A percentile compares a stretch with the other conserved stretches of the same genome.
Conservation (phyloP, 2,329 filamentous ascomycete species). For the Fusarium staphyleae region DNA sequence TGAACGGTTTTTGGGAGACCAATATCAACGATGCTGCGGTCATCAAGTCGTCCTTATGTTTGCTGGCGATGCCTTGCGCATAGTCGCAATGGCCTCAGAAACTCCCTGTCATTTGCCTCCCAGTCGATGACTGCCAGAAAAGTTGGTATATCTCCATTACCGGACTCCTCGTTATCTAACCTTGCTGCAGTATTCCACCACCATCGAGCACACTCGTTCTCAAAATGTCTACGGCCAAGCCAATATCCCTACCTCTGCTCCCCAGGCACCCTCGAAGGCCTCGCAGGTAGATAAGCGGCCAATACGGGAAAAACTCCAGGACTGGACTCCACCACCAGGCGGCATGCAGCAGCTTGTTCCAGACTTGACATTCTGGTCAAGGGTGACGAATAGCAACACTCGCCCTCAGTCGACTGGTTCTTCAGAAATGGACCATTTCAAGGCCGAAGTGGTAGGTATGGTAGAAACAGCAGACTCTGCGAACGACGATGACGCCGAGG, state of each 20-base stretch:
- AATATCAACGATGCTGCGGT: slow-evolving; percentile 43
- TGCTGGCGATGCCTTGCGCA: slow-evolving; percentile 46
- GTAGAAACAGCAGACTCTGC: slow-evolving; percentile 37
- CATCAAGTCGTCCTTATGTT: slow-evolving; percentile 42
- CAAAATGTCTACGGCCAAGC: slow-evolving; percentile 13
- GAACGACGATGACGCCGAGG: slow-evolving; percentile 41
- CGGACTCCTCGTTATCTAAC: slow-evolving; percentile 11
- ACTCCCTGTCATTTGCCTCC: slow-evolving; percentile 2
- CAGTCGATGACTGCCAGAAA: slow-evolving; percentile 13
- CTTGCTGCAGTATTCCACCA: slow-evolving; percentile 19
- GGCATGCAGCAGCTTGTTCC: slow-evolving; percentile 19
- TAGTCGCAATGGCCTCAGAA: slow-evolving; percentile 13
- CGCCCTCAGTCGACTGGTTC: slow-evolving; percentile 47
- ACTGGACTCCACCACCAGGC: slow-evolving; percentile 28
- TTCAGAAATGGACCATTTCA: slow-evolving; percentile 43
- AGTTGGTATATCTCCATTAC: slow-evolving; percentile 21
- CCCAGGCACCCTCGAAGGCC: neutral
- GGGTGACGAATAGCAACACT: slow-evolving; percentile 44
- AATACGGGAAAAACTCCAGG: slow-evolving; percentile 33
- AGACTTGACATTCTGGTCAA: slow-evolving; percentile 39
- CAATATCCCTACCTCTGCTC: slow-evolving; percentile 29
- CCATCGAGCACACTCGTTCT: slow-evolving; percentile 3
- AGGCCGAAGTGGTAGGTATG: slow-evolving; percentile 34
- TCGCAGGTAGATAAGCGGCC: slow-evolving; percentile 24
- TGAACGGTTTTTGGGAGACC: neutral